Base-by-base conservation (phyloP, 495 filamentous ascomycete species). In the Daldinia loculata region DNA sequence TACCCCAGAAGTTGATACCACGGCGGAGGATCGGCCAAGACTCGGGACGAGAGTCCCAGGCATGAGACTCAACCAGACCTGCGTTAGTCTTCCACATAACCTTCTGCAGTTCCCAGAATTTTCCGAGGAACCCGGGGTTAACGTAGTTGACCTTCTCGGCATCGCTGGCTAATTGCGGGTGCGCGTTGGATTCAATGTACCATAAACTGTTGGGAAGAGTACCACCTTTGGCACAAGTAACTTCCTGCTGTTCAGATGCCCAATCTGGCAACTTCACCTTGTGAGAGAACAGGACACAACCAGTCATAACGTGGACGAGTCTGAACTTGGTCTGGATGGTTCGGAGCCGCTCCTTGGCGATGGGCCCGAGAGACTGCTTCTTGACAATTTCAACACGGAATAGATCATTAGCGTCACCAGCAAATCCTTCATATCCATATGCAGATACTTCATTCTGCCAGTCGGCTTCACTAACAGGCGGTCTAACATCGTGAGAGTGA, bases 51-150 rank as follows among this genome's bases (percentile, higher is more conserved):
- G 95, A 98, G 79, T 99, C 95, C 95, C 95, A 99, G 56, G 94
- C 92, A 76, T 99, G 95, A 41, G 93, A 97, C 77, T 98, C 95
- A 30, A 96, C 92, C 61, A 99, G 88, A 30, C 95, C 96, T 34
- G 95, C 95, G 76, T 99, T 99, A 14, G 96, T 98, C 67, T 87
- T 92, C 95, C 95, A 99, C 95, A 99, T 99, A 41, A 99, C 96
- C 80, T 93, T 93, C 79, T 99, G 94, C n/a, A 99, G 84, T 81
- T 99, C 95, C 92, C 93, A 97, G 83, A 99, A 99, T 77, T 98
- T 99, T 61, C 94, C 96, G 61, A 98, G 87, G 85, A 99, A 98
- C 14, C 95, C 95, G 19, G 95, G 95, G 72, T 97, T 91, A 64
- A 87, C 86, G 78, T 99, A 99, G 78, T 98, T 99, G 74, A 97